These are phyloP conservation scores for Myrmaecium sp. DNA, from an alignment of 2,329 filamentous ascomycete genomes.

Conservation along the genomic window DNA sequence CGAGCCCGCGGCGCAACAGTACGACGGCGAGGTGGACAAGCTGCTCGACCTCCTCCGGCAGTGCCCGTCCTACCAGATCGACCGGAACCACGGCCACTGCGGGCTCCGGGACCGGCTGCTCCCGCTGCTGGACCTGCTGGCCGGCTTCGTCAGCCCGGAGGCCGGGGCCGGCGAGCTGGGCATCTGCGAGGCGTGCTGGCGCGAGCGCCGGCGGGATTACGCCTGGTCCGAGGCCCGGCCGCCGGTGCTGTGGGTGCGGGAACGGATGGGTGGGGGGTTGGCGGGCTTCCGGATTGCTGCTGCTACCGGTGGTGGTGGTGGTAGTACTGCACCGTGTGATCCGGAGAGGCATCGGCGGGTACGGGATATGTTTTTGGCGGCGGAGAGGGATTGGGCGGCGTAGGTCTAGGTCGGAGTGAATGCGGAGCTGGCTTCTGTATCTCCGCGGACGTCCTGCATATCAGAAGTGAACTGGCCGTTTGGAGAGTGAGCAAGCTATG, in stretches of 20 bases:
- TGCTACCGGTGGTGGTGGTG: constrained; percentile 9
- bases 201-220: constrained; percentile 18
- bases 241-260: constrained; percentile 25
- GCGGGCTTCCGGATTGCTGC: constrained; percentile 8
- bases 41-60: constrained; percentile 46
- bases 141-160: constrained; percentile 8
- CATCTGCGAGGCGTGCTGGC: constrained; percentile 30
- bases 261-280: constrained; percentile 9
- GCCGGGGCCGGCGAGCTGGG: constrained; percentile 20
- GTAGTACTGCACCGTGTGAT: constrained; percentile 13
- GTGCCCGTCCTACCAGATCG: constrained; percentile 56
- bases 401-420: no score
- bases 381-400: constrained; percentile 16
- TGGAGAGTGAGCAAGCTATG: no score
- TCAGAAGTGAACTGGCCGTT: no score
- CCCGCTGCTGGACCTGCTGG: constrained; percentile 42
- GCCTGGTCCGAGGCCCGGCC: constrained; percentile 29
- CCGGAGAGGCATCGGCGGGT: constrained; percentile 15
- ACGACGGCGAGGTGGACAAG: constrained; percentile 43
- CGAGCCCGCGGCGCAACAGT: constrained; percentile 28
- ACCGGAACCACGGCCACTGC: constrained; percentile 57
- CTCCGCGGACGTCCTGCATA: no score
- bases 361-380: constrained; percentile 23
- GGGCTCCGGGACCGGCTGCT: constrained; percentile 49
- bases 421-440: no score